Base-by-base conservation (phyloP, 2,329 filamentous ascomycete genomes). In the Alternaria sp. region DNA sequence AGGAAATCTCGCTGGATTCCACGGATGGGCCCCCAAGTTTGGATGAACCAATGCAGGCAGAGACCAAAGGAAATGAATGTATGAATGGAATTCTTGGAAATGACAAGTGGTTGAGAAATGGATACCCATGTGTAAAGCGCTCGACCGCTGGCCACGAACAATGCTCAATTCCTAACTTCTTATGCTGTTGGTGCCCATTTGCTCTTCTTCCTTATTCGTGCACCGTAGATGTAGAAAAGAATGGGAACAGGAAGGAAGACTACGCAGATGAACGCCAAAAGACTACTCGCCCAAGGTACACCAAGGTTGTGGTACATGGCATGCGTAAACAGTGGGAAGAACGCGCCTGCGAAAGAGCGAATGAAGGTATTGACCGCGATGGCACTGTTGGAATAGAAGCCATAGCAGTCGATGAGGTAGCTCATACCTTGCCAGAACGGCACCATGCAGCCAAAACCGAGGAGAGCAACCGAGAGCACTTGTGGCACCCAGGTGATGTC, bases 381-480 rank as follows among this genome's bases (percentile, higher is more conserved):
- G 0, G 82, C 82, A 40, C 78, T 81, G 14, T 83, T 83, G 0
- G 81, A 77, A 32, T 79, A 80, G 45, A 75, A 76, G 9, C 80
- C 79, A 63, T 84, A 85, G 52, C 77, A 88, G 73, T 94, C 92
- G 61, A 94, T 90, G 10, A 94, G 85, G 76, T 94, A 94, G 81
- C 93, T 93, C 65, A 95, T 84, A 66, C 92, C 90, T 36, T 95
- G 87, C 84, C 94, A 94, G 74, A 95, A 93, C 27, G 90, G 90
- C 80, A 94, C 79, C 74, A 87, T 89, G 71, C 94, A 88, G 12
- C 92, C 92, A 50, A 93, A 90, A 5, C 92, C 92, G 45, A 88
- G 83, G 43, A 89, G 86, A 1, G 83, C 82, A 1, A 85, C 80
- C 0, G 86, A 86, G 27, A 89, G 81, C 38, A 85, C 81, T 1